Evolutionary conservation across 2,329 filamentous ascomycete genomes (phyloP).

Genomic region (Colletotrichum lupini): DNA sequence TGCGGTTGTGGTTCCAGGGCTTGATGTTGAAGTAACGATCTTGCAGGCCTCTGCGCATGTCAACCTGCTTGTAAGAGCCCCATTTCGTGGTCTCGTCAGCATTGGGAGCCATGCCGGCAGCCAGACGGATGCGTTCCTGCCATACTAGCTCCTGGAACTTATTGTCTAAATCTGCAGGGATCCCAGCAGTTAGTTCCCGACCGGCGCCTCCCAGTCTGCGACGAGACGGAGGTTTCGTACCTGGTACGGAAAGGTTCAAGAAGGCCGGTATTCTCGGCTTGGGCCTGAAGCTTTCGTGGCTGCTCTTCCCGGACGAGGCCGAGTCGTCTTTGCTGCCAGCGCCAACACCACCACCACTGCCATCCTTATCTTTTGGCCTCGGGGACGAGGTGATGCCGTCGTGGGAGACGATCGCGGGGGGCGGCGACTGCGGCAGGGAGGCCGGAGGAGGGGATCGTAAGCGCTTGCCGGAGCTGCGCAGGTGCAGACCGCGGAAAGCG

Average conservation of each 20-base stretch:
- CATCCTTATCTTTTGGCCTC: conserved; percentile 14
- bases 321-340: conserved; percentile 24
- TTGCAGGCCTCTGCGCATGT: conserved; percentile 53
- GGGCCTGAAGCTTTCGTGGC: conserved; percentile 1
- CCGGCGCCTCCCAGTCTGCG: conserved; percentile 18
- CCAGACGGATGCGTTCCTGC: conserved; percentile 62
- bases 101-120: conserved; percentile 52
- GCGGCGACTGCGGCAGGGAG: conserved; percentile 38
- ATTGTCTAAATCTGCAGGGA: conserved; percentile 27
- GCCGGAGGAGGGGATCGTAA: conserved; percentile 53
- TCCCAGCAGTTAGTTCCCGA: conserved; percentile 22
- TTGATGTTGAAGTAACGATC: conserved; percentile 93
- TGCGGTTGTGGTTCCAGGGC: conserved; percentile 87
- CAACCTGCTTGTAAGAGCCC: conserved; percentile 47
- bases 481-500: conserved; percentile 57
- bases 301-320: conserved; percentile 2
- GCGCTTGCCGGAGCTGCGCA: conserved; percentile 59
- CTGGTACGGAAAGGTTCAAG: conserved; percentile 49
- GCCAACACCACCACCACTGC: neutral
- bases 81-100: conserved; percentile 46
- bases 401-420: conserved; percentile 47
- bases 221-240: conserved; percentile 41
- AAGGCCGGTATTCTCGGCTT: conserved; percentile 51
- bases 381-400: conserved; percentile 45
- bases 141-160: conserved; percentile 66